Base-by-base conservation (phyloP, 352 stramenopile genomes). In the Phytophthora macrochlamydospora region DNA sequence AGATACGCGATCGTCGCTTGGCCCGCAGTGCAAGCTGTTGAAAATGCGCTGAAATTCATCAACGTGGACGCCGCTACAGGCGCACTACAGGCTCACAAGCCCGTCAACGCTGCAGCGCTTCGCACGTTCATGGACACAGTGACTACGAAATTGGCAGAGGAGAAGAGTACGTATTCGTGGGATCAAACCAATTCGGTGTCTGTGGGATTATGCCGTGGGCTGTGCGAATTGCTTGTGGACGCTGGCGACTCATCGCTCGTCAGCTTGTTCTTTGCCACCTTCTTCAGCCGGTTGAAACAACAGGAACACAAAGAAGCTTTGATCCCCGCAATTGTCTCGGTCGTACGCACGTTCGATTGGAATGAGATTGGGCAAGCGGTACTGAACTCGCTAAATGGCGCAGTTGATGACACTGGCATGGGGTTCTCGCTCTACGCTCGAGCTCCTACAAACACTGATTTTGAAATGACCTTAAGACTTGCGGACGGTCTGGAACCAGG, bases 1-100 rank as follows among this genome's bases (percentile, higher is more conserved):
- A 48, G 56, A 9, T 68, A 62, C 37, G 65, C 58, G 24, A 37
- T 73, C 37, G 14, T 65, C 1, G 65, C 54, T 3, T 73, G 59
- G 55, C 54, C 54, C 0, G 53, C 45, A 1, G 37, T 12, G 11
- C 42, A 56, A 7, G 40, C 46, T n/a, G 31, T 66, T 2, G 35
- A 43, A 13, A 62, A 63, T 32, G 46, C 52, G 1, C 51, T 56
- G 8, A 48, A 66, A 28, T 65, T 59, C 31, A 66, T 73, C 28
- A 50, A 60, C 31, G 33, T 53, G 8, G 48, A 50, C 6, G 40
- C 51, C 24, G 60, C 59, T 6, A 30, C 42, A 24, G 29, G 32
- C 14, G 61, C 48, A 13, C 44, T 73, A 5, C 49, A 52, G 44
- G 14, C 37, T n/a, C 49, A 43, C 38, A 29, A 33, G 2, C 40